phyloP scores from a whole-genome alignment of 2,329 filamentous ascomycete genomes.

The Colletotrichum plurivorum region DNA sequence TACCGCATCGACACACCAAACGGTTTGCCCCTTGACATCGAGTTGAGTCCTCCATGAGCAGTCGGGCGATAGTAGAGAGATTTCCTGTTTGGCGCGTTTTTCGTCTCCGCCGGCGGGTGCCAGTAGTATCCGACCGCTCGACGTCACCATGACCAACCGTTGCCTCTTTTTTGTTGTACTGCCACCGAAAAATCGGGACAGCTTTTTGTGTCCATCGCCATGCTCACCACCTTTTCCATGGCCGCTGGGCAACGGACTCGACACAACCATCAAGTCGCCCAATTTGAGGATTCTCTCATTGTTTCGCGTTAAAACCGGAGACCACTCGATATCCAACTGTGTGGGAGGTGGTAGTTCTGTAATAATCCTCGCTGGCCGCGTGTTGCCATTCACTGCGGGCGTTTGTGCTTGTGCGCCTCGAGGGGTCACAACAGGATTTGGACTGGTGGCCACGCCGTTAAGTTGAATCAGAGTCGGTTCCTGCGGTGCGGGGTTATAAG shows the following conservation, averaged over 20 bases:
- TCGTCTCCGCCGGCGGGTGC: conserved; percentile 94
- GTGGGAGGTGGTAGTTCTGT: conserved; percentile 97
- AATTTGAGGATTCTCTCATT: conserved; percentile 97
- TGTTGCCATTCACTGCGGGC: conserved; percentile 59
- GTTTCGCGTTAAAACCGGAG: conserved; percentile 88
- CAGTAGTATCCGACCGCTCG: conserved; percentile 88
- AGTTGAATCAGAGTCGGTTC: conserved; percentile 83
- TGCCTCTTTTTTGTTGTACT: conserved; percentile 94
- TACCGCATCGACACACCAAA: conserved; percentile 95
- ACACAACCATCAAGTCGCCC: conserved; percentile 89
- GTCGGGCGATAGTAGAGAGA: conserved; percentile 84
- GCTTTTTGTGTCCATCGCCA: conserved; percentile 83
- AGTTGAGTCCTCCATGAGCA: conserved; percentile 84
- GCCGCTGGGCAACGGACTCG: conserved; percentile 81
- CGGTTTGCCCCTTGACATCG: conserved; percentile 88
- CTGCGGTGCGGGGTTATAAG: conserved; percentile 83
- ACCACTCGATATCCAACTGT: conserved; percentile 98
- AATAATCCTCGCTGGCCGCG: conserved; percentile 83
- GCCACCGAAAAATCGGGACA: conserved; percentile 93
- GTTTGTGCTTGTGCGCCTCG: conserved; percentile 53
- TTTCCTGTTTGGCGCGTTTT: conserved; percentile 93
- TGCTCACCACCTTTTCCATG: conserved; percentile 77
- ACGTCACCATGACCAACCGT: conserved; percentile 94
- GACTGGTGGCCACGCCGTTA: conserved; percentile 64
- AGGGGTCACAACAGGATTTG: conserved; percentile 48